Percentiles rank a stretch among this genome's conserved stretches.
phyloP scores from a whole-genome alignment of 1,284 basidiomycete species.

The Trichosporon faecale region DNA sequence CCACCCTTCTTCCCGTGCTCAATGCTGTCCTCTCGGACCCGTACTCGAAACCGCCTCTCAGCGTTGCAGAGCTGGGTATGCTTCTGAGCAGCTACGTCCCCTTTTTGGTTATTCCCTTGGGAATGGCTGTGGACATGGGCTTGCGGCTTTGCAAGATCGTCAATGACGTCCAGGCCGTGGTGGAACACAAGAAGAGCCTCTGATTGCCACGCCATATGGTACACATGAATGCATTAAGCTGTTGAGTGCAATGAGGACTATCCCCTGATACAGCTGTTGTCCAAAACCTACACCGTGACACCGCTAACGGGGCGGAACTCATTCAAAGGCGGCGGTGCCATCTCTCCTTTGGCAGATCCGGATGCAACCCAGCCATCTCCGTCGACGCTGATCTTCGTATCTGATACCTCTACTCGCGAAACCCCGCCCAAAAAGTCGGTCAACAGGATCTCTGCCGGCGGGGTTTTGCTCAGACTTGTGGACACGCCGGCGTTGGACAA shows the following conservation, averaged over 20 bases:
- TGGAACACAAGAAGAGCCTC: conserved; percentile 22
- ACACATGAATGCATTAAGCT: neutral
- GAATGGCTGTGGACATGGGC: conserved; percentile 70
- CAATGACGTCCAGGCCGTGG: conserved; percentile 14
- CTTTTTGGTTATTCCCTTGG: conserved; percentile 67
- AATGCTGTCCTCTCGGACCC: conserved; percentile 58
- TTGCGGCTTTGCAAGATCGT: conserved; percentile 31
- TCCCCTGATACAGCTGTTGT: neutral
- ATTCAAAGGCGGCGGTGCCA: neutral
- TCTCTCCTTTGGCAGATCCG: neutral
- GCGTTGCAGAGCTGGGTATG: conserved; percentile 52
- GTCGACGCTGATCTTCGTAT: neutral
- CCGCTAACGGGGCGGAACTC: neutral
- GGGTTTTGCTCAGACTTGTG: conserved; percentile 67
- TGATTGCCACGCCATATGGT: neutral
- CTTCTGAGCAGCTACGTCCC: conserved; percentile 72
- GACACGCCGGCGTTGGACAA: conserved; percentile 81
- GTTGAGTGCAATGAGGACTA: too few species aligned
- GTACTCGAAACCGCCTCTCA: conserved; percentile 30
- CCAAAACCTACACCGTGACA: neutral
- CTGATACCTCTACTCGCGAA: conserved; percentile 65
- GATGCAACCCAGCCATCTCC: neutral
- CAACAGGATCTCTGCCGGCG: conserved; percentile 67
- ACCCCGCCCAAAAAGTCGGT: conserved; percentile 97
- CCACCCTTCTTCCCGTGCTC: conserved; percentile 71